Conservation (phyloP, 306 rosid species). For the Pyrus betulifolia region DNA sequence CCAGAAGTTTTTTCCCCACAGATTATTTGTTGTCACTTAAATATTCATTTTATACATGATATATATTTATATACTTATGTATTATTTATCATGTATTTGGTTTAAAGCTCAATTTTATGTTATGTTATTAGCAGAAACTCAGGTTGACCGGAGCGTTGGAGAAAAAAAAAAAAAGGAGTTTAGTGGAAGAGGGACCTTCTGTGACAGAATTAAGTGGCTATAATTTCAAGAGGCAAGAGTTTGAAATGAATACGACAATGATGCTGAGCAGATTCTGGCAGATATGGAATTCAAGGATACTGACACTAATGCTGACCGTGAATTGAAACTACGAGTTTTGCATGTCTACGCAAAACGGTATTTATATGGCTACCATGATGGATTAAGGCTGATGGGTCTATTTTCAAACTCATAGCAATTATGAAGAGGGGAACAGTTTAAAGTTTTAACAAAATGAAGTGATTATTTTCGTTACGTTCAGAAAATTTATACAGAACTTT, state of each 20-base stretch:
- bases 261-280: slow-evolving; percentile 82
- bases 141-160: slow-evolving; percentile 58
- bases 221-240: slow-evolving; percentile 76
- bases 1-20: background rate
- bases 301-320: slow-evolving; percentile 54
- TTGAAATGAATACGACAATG: slow-evolving; percentile 82
- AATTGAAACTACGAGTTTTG: slow-evolving; percentile 58
- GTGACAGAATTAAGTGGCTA: slow-evolving; percentile 71
- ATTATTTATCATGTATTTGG: background rate
- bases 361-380: background rate
- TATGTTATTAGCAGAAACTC: slow-evolving; percentile 37
- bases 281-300: slow-evolving; percentile 84
- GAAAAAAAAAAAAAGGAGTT: slow-evolving; percentile 71
- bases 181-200: slow-evolving; percentile 59
- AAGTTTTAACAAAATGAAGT: too few relatives aligned
- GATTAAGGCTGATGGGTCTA: background rate
- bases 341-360: slow-evolving; percentile 70
- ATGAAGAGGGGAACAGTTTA: background rate
- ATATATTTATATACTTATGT: background rate
- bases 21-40: background rate
- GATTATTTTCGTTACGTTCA: too few relatives aligned
- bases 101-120: background rate
- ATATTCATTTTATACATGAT: background rate
- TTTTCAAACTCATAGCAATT: background rate
- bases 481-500: background rate